A percentile compares a stretch with the other conserved stretches of the same genome.
These are phyloP conservation scores for Fusarium sp. DNA, from an alignment of 2,329 filamentous ascomycete genomes.

Conservation along the genomic window DNA sequence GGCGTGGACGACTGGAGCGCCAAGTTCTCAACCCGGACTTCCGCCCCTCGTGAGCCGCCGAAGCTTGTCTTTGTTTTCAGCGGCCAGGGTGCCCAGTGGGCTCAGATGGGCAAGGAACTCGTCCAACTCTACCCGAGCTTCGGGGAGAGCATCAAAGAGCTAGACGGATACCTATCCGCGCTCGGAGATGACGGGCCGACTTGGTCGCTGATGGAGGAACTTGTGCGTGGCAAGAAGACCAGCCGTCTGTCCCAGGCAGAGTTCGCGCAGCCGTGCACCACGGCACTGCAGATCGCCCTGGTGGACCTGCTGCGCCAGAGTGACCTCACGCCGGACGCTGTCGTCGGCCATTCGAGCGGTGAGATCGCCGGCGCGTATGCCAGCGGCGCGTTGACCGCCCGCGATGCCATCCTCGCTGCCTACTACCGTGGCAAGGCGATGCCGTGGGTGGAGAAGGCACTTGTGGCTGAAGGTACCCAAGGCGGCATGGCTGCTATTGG, in stretches of 20 bases:
- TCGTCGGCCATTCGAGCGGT: slow-evolving; percentile 1
- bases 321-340: background rate
- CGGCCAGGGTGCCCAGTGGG: slow-evolving; percentile 2
- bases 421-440: slow-evolving; percentile 42
- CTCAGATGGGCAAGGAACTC: background rate
- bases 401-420: slow-evolving; percentile 42
- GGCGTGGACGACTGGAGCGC: too few species aligned
- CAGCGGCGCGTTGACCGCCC: slow-evolving; percentile 48
- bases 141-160: background rate
- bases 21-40: background rate
- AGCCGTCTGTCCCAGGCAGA: background rate
- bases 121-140: background rate
- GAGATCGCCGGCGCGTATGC: slow-evolving; percentile 60
- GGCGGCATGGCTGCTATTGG: slow-evolving; percentile 56
- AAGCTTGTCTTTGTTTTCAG: background rate
- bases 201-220: background rate
- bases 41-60: background rate
- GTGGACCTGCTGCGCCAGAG: background rate
- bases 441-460: slow-evolving; percentile 14
- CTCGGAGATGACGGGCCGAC: background rate
- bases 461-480: slow-evolving; percentile 52
- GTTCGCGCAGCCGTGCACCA: background rate
- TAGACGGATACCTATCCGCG: background rate
- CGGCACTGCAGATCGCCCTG: background rate
- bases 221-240: background rate